These are phyloP conservation scores for Saksenaea oblongispora DNA, from an alignment of 371 early-diverging fungal genomes.

Conservation along the genomic window DNA sequence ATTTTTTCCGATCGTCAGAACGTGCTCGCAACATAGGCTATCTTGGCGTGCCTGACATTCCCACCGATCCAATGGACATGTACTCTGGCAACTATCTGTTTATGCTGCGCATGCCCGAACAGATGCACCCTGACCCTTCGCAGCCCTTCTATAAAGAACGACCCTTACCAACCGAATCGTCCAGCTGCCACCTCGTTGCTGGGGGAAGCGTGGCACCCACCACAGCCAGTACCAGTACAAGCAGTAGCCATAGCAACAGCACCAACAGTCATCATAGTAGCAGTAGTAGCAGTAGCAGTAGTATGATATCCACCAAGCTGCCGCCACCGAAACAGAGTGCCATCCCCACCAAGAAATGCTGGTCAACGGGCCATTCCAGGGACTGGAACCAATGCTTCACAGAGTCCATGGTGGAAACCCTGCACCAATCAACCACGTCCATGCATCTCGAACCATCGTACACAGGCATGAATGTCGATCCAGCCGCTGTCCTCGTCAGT, in stretches of 20 bases:
- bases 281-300: constrained; percentile 1
- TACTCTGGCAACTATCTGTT: constrained; percentile 10
- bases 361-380: background rate
- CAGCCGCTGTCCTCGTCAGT: background rate
- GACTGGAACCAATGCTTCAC: constrained; percentile 14
- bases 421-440: constrained; percentile 9
- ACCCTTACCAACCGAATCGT: background rate
- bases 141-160: background rate
- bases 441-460: background rate
- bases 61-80: background rate
- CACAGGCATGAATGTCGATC: background rate
- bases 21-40: constrained; percentile 1
- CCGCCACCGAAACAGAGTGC: constrained; percentile 21
- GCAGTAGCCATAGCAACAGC: constrained; percentile 4
- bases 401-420: constrained; percentile 14
- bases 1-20: constrained; percentile 2
- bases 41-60: constrained; percentile 1
- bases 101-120: constrained; percentile 6
- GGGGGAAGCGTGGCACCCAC: background rate
- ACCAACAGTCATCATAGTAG: constrained; percentile 3
- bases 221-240: constrained; percentile 5
- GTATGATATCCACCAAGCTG: constrained; percentile 12
- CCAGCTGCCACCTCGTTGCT: background rate
- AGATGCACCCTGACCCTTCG: background rate
- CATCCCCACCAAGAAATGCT: constrained; percentile 9